Evolutionary conservation across 371 early-diverging fungal species (phyloP), one percentile per base, ranked within the genome.

Genomic region (Syncephalis plumigaleata): DNA sequence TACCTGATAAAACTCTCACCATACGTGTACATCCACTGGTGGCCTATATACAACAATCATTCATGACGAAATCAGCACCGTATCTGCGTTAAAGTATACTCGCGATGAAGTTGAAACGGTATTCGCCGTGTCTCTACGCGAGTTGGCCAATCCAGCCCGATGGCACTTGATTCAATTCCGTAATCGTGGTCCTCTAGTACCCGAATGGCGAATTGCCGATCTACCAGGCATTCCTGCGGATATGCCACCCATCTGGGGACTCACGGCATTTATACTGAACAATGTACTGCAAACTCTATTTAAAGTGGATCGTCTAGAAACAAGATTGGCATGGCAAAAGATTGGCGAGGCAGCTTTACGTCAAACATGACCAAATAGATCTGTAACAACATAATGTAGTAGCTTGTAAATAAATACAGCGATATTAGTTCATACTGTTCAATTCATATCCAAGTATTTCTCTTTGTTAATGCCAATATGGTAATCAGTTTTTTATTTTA

Each of bases 231-330:
- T 64, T 13, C 69, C 61, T 13, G 55, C 58, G 23, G 65, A 70
- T 16, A 66, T 11, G 31, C 31, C 31, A 31, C 7, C 31, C 11
- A 31, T 87, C n/a, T 87, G 88, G 88, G 88, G 88, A 1, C 53
- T 91, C 49, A 91, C 91, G 2, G 84, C 82, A 3, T 85, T 75
- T 58, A 71, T 87, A 16, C 49, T 90, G 43, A 65, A 82, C 13
- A 22, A 31, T 7, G 22, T 49, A 18, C 44, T 49, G 17, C 42
- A 36, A 20, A 42, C 31, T 17, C 43, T 26, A 31, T 49, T 49
- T 43, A 42, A 43, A 18, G 31, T 31, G 4, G 31, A 31, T 31
- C n/a, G n/a, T n/a, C n/a, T n/a, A n/a, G n/a, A n/a, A n/a, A n/a
- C n/a, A n/a, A n/a, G n/a, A n/a, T n/a, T n/a, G n/a, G n/a, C n/a